Percentiles rank a stretch among this genome's conserved stretches.
These are phyloP conservation scores for Diplogelasinospora grovesii DNA, from an alignment of 495 filamentous ascomycete species.

Conservation along the genomic window DNA sequence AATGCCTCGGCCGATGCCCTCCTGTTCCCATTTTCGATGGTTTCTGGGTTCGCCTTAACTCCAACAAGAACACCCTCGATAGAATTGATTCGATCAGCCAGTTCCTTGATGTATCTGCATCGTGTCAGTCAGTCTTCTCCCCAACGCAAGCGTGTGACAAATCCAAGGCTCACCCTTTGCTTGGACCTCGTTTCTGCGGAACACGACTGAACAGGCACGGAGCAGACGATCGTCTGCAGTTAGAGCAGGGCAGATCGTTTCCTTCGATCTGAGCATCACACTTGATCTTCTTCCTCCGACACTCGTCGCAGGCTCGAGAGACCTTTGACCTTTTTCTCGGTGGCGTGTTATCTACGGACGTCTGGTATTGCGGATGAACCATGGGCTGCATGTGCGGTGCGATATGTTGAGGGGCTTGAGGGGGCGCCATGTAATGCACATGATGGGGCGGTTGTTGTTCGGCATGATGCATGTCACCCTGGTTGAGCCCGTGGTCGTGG, in stretches of 20 bases:
- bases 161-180: constrained; percentile 67
- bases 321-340: constrained; percentile 85
- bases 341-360: constrained; percentile 50
- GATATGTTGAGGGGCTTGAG: constrained; percentile 20
- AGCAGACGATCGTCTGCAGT: constrained; percentile 70
- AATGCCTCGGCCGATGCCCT: constrained; percentile 34
- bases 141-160: neutral
- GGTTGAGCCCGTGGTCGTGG: constrained; percentile 17
- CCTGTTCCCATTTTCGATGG: constrained; percentile 15
- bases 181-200: constrained; percentile 90
- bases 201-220: constrained; percentile 86
- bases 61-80: constrained; percentile 60
- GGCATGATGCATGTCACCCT: constrained; percentile 18
- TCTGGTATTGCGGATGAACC: constrained; percentile 14
- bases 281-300: constrained; percentile 91
- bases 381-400: constrained; percentile 28
- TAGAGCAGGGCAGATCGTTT: constrained; percentile 73
- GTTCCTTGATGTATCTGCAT: constrained; percentile 88
- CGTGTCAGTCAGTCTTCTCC: constrained; percentile 9
- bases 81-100: constrained; percentile 78
- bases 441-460: constrained; percentile 8
- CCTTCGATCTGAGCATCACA: constrained; percentile 83
- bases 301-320: constrained; percentile 91
- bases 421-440: constrained; percentile 14
- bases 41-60: constrained; percentile 21